Conservation (phyloP, 495 filamentous ascomycete genomes). For the Saxophila tyrrhenica region DNA sequence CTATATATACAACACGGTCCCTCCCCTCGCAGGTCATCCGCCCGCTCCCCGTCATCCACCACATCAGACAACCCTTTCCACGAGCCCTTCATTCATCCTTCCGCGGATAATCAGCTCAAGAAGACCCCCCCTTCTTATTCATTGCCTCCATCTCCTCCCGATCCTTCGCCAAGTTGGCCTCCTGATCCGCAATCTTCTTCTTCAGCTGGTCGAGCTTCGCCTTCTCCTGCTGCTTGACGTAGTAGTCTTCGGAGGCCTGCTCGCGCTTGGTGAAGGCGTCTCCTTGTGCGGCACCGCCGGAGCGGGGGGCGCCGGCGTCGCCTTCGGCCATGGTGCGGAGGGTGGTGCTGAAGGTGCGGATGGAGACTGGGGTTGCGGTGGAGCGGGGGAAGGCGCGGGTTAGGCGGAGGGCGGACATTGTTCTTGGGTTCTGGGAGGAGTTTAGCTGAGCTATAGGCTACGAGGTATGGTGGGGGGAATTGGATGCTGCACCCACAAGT, state of each 20-base stretch:
- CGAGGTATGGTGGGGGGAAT: no score
- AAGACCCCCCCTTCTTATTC: no score
- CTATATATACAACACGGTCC: background rate
- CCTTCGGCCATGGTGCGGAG: slow-evolving; percentile 34
- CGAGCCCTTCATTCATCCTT: no score
- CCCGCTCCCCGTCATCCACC: no score
- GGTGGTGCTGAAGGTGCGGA: slow-evolving; percentile 26
- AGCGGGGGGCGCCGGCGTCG: slow-evolving; percentile 37
- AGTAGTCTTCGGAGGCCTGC: slow-evolving; percentile 69
- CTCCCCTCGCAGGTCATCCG: no score
- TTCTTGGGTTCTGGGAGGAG: slow-evolving; percentile 2
- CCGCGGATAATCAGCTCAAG: no score
- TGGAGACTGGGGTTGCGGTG: slow-evolving; percentile 5
- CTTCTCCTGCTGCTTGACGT: slow-evolving; percentile 75
- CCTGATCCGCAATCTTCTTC: slow-evolving; percentile 57
- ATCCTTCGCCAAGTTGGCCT: slow-evolving; percentile 15
- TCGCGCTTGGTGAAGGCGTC: slow-evolving; percentile 89
- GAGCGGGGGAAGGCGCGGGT: slow-evolving; percentile 11
- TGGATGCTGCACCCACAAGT: no score
- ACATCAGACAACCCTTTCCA: no score
- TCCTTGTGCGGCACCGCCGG: slow-evolving; percentile 30
- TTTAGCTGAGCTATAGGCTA: no score
- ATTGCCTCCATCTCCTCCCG: slow-evolving; percentile 9
- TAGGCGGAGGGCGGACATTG: slow-evolving; percentile 14
- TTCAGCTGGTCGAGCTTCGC: slow-evolving; percentile 71